phyloP scores from a whole-genome alignment of 2,329 filamentous ascomycete genomes.

The Talaromyces albobiverticillius region DNA sequence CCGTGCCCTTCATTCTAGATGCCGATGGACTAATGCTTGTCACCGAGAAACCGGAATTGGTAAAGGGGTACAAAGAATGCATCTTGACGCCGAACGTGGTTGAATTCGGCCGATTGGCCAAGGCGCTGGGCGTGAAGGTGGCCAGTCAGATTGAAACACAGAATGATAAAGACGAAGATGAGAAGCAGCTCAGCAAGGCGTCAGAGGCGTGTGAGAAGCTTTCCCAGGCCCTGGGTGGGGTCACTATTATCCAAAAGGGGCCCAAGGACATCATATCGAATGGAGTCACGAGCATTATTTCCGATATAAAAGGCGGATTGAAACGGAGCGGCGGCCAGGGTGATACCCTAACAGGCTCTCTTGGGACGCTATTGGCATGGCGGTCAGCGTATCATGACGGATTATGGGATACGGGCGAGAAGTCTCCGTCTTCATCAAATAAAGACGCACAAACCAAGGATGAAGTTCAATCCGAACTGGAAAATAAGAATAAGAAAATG shows the following conservation, averaged over 20 bases:
- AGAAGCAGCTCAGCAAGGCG: conserved; percentile 45
- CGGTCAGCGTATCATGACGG: conserved; percentile 79
- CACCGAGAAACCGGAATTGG: conserved; percentile 69
- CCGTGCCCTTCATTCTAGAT: conserved; percentile 81
- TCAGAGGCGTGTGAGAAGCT: conserved; percentile 65
- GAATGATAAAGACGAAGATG: conserved; percentile 38
- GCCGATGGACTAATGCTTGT: conserved; percentile 84
- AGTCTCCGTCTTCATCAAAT: conserved; percentile 21
- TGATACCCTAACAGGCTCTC: conserved; percentile 84
- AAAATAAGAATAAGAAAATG: conserved; percentile 55
- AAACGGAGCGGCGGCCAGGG: conserved; percentile 95
- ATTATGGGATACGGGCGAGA: conserved; percentile 63
- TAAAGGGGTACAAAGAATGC: conserved; percentile 76
- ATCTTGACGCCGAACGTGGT: conserved; percentile 94
- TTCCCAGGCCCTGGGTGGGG: conserved; percentile 74
- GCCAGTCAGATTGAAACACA: conserved; percentile 37
- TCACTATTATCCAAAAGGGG: conserved; percentile 91
- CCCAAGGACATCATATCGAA: conserved; percentile 78
- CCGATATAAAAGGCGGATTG: conserved; percentile 73
- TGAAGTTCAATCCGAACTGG: conserved; percentile 39
- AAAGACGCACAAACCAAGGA: conserved; percentile 35
- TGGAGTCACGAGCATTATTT: conserved; percentile 69
- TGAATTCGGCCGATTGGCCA: conserved; percentile 81
- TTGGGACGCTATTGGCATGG: conserved; percentile 88
- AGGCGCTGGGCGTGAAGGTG: conserved; percentile 67